These are phyloP conservation scores for Vitis hybrid DNA, from an alignment of 177 flowering plant species.

Conservation along the genomic window DNA sequence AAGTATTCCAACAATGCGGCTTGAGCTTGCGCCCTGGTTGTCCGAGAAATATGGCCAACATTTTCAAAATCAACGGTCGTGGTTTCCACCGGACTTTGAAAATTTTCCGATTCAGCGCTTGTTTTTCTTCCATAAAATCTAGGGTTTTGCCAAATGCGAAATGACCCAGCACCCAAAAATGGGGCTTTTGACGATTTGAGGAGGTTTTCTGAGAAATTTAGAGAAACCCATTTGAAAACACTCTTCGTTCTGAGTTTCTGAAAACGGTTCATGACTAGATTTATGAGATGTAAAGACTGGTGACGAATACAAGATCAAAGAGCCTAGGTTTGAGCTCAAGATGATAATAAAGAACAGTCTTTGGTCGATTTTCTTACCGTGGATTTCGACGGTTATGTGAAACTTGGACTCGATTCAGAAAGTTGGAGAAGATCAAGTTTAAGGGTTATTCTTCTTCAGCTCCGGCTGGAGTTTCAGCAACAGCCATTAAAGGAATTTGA, in stretches of 20 bases:
- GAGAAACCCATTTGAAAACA: conserved; percentile 35
- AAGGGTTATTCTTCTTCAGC: not conserved
- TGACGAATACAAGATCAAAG: not conserved
- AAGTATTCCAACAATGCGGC: conserved; percentile 67
- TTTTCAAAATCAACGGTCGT: not conserved
- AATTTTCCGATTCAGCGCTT: conserved; percentile 6
- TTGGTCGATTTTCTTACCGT: not conserved
- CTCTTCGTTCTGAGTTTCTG: conserved; percentile 25
- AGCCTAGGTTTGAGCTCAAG: not conserved
- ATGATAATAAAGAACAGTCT: not conserved
- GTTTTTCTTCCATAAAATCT: conserved; percentile 18
- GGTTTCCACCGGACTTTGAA: not conserved
- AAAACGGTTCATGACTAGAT: conserved; percentile 34
- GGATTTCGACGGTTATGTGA: not conserved
- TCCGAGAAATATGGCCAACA: conserved; percentile 7
- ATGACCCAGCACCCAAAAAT: conserved; percentile 10
- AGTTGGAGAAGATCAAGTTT: too few relatives aligned
- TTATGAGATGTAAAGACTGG: not conserved
- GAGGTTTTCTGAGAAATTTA: conserved; percentile 15
- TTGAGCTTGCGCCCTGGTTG: conserved; percentile 35
- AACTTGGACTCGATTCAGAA: not conserved
- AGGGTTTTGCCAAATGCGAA: conserved; percentile 17
- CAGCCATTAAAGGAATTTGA: conserved; percentile 2
- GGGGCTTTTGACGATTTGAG: conserved; percentile 14
- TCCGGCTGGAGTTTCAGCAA: conserved; percentile 1